A percentile compares a stretch with the other conserved stretches of the same genome.
phyloP scores from a whole-genome alignment of 2,329 filamentous ascomycete genomes.

The Nemania diffusa region DNA sequence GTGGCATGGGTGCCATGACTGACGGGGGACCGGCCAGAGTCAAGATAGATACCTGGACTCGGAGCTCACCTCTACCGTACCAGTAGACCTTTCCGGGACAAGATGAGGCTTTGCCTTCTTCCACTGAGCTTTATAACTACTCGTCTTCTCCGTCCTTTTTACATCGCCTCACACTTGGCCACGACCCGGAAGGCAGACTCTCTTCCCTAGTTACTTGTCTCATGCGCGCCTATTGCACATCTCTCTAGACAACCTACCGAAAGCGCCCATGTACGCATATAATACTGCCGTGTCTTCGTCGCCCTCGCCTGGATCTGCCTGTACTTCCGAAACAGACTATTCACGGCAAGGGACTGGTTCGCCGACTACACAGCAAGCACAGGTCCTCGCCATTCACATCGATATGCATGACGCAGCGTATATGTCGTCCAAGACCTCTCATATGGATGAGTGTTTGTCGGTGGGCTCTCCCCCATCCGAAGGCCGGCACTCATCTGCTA shows the following conservation, averaged over 20 bases:
- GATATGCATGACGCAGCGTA: constrained; percentile 46
- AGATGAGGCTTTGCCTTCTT: constrained; percentile 33
- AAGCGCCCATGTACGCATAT: constrained; percentile 42
- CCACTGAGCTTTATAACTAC: constrained; percentile 33
- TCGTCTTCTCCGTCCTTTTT: constrained; percentile 21
- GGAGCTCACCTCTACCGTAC: constrained; percentile 18
- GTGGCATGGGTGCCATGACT: constrained; percentile 6
- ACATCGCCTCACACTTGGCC: constrained; percentile 29
- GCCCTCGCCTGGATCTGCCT: constrained; percentile 34
- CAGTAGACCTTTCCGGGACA: neutral
- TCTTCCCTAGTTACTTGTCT: constrained; percentile 24
- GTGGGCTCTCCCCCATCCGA: constrained; percentile 25
- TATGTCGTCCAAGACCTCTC: constrained; percentile 38
- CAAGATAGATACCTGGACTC: constrained; percentile 8
- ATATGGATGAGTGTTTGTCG: constrained; percentile 42
- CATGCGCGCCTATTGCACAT: constrained; percentile 19
- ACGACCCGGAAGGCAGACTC: constrained; percentile 32
- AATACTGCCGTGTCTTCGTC: constrained; percentile 39
- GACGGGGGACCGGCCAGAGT: neutral
- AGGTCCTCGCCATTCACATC: constrained; percentile 32
- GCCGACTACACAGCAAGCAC: constrained; percentile 31
- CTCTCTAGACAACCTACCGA: neutral
- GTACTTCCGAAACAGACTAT: constrained; percentile 33
- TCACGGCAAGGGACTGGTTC: constrained; percentile 30
- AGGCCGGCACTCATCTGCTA: constrained; percentile 35